phyloP scores from a whole-genome alignment of 164 flowering plant genomes.

The grape (Vitis vinifera) region DNA sequence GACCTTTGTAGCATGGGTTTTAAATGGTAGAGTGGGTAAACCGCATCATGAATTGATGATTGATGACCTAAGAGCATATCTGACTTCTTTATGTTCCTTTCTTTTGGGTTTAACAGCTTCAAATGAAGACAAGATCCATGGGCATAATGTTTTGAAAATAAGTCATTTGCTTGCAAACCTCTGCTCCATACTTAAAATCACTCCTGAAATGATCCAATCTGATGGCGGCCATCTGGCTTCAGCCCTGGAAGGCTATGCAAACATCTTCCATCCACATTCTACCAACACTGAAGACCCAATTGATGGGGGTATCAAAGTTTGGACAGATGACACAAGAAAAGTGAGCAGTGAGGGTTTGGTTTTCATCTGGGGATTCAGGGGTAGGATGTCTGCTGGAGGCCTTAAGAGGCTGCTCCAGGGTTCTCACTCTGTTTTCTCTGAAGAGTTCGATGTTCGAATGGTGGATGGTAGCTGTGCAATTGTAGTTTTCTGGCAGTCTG shows the following conservation, averaged over 20 bases:
- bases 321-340: constrained; percentile 37
- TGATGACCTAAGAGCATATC: neutral
- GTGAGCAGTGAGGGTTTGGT: constrained; percentile 49
- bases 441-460: constrained; percentile 65
- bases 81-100: constrained; percentile 4
- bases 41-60: no score
- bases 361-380: constrained; percentile 79
- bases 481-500: constrained; percentile 59
- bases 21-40: neutral
- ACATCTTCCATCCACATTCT: constrained; percentile 37
- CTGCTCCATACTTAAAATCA: constrained; percentile 45
- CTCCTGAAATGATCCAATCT: constrained; percentile 19
- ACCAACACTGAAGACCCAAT: constrained; percentile 23
- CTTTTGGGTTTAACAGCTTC: constrained; percentile 29
- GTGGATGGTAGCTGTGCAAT: constrained; percentile 73
- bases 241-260: constrained; percentile 33
- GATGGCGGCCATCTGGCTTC: constrained; percentile 9
- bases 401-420: constrained; percentile 46
- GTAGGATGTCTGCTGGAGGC: constrained; percentile 41
- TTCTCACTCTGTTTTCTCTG: constrained; percentile 51
- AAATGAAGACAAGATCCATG: constrained; percentile 48
- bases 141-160: constrained; percentile 53
- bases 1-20: neutral
- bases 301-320: constrained; percentile 35
- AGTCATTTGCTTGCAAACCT: constrained; percentile 62